These are phyloP conservation scores for Fusarium globosum DNA, from an alignment of 2,329 filamentous ascomycete genomes.

Conservation along the genomic window DNA sequence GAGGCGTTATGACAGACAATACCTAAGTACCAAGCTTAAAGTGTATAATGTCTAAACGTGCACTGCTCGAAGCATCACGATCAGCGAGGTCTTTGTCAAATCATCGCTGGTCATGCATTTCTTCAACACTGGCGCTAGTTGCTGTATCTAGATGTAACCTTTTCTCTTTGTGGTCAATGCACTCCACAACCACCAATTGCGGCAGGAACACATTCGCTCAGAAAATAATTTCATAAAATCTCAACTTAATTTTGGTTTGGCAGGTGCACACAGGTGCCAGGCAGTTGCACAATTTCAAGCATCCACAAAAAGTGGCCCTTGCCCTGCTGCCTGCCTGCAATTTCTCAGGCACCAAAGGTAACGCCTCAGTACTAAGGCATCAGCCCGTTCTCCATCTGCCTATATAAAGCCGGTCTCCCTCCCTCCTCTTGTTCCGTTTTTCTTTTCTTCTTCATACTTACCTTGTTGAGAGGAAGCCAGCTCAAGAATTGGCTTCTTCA, in stretches of 20 bases:
- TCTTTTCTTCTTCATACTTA: constrained; percentile 64
- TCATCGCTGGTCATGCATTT: not conserved
- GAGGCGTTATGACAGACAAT: not conserved
- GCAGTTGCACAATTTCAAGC: not conserved
- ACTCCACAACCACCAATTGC: not conserved
- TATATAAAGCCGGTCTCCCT: constrained; percentile 48
- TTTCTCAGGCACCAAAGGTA: not conserved
- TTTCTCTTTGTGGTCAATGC: not conserved
- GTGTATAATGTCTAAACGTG: no score
- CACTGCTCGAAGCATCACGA: not conserved
- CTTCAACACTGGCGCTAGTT: not conserved
- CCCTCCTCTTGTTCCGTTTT: constrained; percentile 33
- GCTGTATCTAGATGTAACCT: not conserved
- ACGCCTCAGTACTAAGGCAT: constrained; percentile 30
- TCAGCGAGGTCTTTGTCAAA: not conserved
- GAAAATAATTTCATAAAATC: constrained; percentile 1
- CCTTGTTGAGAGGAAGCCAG: constrained; percentile 59
- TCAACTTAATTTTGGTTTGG: not conserved
- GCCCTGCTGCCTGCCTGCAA: constrained; percentile 10
- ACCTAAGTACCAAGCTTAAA: no score
- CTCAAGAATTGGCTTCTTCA: constrained; percentile 59
- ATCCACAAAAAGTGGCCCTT: not conserved
- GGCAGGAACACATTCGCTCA: not conserved
- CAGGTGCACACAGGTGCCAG: not conserved
- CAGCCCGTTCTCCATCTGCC: not conserved